These are phyloP conservation scores for Aegilops tauschii DNA, from an alignment of 176 grass and related monocot species.

Conservation along the genomic window DNA sequence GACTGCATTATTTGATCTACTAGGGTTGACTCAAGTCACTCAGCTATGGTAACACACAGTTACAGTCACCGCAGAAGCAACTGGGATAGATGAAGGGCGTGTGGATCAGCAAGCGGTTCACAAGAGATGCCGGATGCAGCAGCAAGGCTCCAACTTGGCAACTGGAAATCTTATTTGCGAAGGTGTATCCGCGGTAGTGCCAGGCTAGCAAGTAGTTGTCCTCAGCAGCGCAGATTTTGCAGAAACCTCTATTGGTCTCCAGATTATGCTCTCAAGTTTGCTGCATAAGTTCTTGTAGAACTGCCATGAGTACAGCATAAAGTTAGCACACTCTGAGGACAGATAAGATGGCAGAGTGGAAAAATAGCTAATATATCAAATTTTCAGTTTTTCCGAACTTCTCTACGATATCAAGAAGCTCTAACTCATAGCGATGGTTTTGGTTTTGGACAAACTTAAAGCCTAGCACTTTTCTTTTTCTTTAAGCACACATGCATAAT, in stretches of 20 bases:
- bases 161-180: not conserved
- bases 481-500: not conserved
- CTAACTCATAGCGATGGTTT: not conserved
- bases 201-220: conserved; percentile 38
- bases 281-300: conserved; percentile 88
- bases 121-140: not conserved
- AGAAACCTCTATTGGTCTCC: conserved; percentile 52
- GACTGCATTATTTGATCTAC: conserved; percentile 20
- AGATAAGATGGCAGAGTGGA: not conserved
- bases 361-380: no score
- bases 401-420: no score
- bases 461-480: no score
- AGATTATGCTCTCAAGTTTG: conserved; percentile 72
- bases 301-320: conserved; percentile 29
- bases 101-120: not conserved
- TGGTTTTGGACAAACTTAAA: not conserved
- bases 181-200: not conserved
- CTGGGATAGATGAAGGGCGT: not conserved
- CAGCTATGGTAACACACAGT: conserved; percentile 24
- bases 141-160: not conserved
- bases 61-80: not conserved
- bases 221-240: conserved; percentile 44
- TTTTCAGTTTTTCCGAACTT: no score
- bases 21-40: not conserved
- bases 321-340: conserved; percentile 2